Evolutionary conservation across 805 yeast species (phyloP).

Genomic region (Candida nitratophila): DNA sequence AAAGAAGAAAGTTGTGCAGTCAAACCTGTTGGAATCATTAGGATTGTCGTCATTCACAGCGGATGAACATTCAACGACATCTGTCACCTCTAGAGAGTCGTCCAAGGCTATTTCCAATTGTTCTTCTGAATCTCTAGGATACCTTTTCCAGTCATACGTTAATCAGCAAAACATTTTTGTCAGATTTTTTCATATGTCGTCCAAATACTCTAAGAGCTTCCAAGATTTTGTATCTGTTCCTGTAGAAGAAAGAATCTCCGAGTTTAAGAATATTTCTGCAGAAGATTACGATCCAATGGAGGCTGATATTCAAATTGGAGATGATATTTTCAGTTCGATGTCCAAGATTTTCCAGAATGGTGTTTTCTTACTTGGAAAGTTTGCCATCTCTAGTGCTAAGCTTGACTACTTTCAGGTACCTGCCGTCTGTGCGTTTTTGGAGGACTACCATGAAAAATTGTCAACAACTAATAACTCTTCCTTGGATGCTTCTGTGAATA

Average conservation of each 20-base stretch:
- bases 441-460: conserved; percentile 27
- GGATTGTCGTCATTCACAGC: not conserved
- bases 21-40: not conserved
- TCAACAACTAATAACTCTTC: conserved; percentile 61
- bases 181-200: conserved; percentile 38
- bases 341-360: conserved; percentile 22
- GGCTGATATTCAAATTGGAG: conserved; percentile 24
- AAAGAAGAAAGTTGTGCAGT: not conserved
- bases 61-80: not conserved
- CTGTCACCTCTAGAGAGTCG: not conserved
- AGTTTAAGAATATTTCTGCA: conserved; percentile 6
- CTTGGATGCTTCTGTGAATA: conserved; percentile 40
- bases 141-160: conserved; percentile 9
- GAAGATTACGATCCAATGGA: conserved; percentile 11
- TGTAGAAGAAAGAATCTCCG: conserved; percentile 13
- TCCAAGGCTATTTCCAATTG: not conserved
- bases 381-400: conserved; percentile 28
- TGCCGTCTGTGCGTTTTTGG: conserved; percentile 34
- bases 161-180: conserved; percentile 44
- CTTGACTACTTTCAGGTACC: conserved; percentile 35
- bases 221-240: conserved; percentile 32
- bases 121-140: conserved; percentile 4
- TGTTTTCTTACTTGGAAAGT: conserved; percentile 22
- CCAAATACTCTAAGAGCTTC: conserved; percentile 30
- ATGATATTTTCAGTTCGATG: conserved; percentile 20